These are phyloP conservation scores for Zopfochytrium polystomum DNA, from an alignment of 371 early-diverging fungal species.

Conservation along the genomic window DNA sequence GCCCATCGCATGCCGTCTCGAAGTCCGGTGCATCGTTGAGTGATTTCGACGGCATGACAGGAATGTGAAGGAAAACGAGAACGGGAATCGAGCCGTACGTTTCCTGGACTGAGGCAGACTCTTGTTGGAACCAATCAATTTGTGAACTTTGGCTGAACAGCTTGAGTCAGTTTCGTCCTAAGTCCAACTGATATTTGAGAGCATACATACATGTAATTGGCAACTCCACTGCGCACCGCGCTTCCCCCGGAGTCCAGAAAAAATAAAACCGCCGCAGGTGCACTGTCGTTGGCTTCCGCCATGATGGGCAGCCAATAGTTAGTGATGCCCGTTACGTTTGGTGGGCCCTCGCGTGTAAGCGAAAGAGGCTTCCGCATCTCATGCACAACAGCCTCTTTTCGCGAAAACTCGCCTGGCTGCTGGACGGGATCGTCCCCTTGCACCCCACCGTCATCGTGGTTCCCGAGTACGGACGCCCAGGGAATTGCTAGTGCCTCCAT, in stretches of 20 bases:
- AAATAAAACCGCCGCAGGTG: neutral
- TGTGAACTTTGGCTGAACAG: constrained; percentile 12
- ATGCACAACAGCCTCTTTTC: no score
- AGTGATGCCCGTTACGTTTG: no score
- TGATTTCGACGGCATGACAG: neutral
- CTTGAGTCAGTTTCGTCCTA: neutral
- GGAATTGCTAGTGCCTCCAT: constrained; percentile 50
- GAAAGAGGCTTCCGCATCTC: no score
- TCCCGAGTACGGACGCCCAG: constrained; percentile 58
- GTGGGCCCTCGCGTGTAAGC: no score
- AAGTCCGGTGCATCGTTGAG: constrained; percentile 4
- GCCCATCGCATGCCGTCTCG: constrained; percentile 2
- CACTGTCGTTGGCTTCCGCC: constrained; percentile 47
- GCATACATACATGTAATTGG: neutral
- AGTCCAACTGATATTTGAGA: neutral
- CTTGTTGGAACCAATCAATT: constrained; percentile 3
- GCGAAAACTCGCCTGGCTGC: no score
- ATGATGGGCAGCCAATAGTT: no score
- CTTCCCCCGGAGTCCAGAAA: neutral
- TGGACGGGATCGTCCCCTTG: no score
- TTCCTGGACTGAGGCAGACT: neutral
- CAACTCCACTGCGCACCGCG: constrained; percentile 4
- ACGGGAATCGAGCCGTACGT: neutral
- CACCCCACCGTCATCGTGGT: constrained; percentile 59
- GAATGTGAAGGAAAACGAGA: constrained; percentile 21